Evolutionary conservation across 306 rosid species (phyloP), one percentile per base, ranked within the genome.

Genomic region (Glycine latifolia): DNA sequence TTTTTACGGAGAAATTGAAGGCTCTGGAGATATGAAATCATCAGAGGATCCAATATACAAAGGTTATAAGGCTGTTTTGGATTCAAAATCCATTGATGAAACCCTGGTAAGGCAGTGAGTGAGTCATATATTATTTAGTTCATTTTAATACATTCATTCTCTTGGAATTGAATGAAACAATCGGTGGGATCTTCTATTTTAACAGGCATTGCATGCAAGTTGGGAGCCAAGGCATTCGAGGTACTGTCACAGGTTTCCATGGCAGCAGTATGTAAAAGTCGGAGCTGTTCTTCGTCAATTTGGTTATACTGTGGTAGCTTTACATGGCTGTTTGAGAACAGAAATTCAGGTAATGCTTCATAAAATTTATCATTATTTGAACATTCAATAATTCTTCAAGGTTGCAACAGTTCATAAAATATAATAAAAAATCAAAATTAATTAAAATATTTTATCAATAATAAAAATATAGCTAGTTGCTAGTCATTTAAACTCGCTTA

Each of bases 201-300:
- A 81, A 76, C 76, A 95, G 99, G 99, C 99, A 61, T 79, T 90
- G 33, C 86, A 93, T 80, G 96, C 99, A 85, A 95, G 98, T 82
- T 95, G 98, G 99, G 99, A 95, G 83, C 98, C 99, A 8, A 93
- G 99, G 83, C 99, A 95, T 81, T 88, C 97, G 1, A 86, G 91
- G 71, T 90, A 94, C 68, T 95, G 97, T 70, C 84, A 90, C 68
- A 89, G 77, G 72, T 84, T 90, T 77, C 99, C 99, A 75, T 93
- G 97, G 88, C 97, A 95, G 87, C 99, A 84, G 61, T 95, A 95
- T 63, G 97, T 95, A 35, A 93, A 93, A 87, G 84, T 95, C 5
- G 99, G 98, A 74, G 88, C 85, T 39, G 97, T 93, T 88, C 92
- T 95, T 81, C 99, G 98, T 52, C 95, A 93, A 66, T 93, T 95